Evolutionary conservation across 1,284 basidiomycete genomes (phyloP), one percentile per base, ranked within the genome.

Genomic region (Papiliotrema laurentii): DNA sequence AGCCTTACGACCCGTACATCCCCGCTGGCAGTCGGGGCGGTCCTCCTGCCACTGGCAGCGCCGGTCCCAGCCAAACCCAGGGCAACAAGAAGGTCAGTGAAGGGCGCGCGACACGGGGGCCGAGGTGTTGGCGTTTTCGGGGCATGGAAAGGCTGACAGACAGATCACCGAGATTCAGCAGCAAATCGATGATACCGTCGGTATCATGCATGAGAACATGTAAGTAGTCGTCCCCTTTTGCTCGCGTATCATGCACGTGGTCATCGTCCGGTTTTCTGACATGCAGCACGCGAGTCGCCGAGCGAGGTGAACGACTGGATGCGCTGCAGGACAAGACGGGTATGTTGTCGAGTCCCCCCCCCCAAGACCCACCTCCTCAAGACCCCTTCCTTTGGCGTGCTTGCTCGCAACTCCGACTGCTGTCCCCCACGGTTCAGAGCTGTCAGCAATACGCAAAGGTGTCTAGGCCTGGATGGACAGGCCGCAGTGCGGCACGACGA

Each of bases 311-410:
- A 77, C 78, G 90, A 59, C 77, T 98, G 55, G 92, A 97, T 71
- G 86, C 87, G 48, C 77, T 97, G 60, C 94, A 97, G 76, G 92
- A 97, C 77, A 97, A 97, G 81, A 97, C 94, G 45, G 92, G 93
- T 93, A 64, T 64, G 86, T 79, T 9, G n/a, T n/a, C n/a, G n/a
- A n/a, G n/a, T n/a, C n/a, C n/a, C n/a, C n/a, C n/a, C n/a, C n/a
- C n/a, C n/a, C n/a, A n/a, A n/a, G n/a, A n/a, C n/a, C n/a, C n/a
- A n/a, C n/a, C n/a, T n/a, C n/a, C n/a, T n/a, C n/a, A n/a, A n/a
- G n/a, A n/a, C n/a, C n/a, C n/a, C n/a, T n/a, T n/a, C n/a, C n/a
- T n/a, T n/a, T n/a, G n/a, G n/a, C n/a, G n/a, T n/a, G n/a, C n/a
- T n/a, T n/a, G n/a, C n/a, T n/a, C n/a, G n/a, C n/a, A n/a, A n/a